Conservation (phyloP, 139 green algal genomes). For the Coelastrella sp. region DNA sequence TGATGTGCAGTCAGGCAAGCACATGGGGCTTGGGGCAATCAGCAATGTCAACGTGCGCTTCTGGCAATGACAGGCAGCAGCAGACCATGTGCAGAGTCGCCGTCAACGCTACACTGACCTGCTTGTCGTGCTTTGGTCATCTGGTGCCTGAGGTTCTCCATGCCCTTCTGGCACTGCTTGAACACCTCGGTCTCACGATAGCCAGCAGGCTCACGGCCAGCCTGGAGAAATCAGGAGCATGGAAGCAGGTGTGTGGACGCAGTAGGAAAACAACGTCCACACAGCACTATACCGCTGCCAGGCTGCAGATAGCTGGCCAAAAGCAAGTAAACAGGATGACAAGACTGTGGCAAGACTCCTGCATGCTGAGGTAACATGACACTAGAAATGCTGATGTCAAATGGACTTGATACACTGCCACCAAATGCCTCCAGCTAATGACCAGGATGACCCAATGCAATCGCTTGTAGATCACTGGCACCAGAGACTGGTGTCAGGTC, state of each 20-base stretch:
- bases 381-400: too few species aligned
- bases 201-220: constrained; percentile 37
- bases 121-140: constrained; percentile 27
- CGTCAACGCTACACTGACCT: background rate
- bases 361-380: too few species aligned
- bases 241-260: too few species aligned
- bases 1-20: background rate
- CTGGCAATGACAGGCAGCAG: background rate
- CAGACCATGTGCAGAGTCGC: background rate
- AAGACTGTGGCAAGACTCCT: too few species aligned
- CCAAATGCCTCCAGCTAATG: too few species aligned
- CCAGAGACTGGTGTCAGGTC: background rate
- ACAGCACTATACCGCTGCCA: too few species aligned
- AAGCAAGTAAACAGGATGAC: too few species aligned
- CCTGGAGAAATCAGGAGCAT: background rate
- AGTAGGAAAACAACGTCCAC: too few species aligned
- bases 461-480: too few species aligned
- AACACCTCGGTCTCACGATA: constrained; percentile 42
- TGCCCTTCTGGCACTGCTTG: constrained; percentile 43
- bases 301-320: too few species aligned
- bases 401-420: background rate
- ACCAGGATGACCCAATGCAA: too few species aligned
- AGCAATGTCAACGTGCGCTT: background rate
- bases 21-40: background rate
- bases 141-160: constrained; percentile 37